These are phyloP conservation scores for Entelexis sorbosivorans DNA, from an alignment of 1,139 yeast species.

Conservation along the genomic window DNA sequence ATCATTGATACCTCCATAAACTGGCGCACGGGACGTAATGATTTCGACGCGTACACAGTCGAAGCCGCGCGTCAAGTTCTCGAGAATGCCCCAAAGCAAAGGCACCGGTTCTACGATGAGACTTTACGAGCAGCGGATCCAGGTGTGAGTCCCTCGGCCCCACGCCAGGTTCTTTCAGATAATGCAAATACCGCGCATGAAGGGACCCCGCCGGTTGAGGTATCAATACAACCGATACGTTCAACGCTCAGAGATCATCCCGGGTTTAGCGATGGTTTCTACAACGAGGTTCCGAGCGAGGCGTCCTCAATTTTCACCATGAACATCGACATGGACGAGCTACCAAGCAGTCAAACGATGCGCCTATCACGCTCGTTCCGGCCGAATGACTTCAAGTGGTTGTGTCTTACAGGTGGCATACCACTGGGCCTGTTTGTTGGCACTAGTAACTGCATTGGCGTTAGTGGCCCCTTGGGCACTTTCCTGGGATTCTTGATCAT, in stretches of 20 bases:
- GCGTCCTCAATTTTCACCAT: conserved; percentile 23
- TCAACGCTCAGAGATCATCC: not conserved
- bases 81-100: conserved; percentile 23
- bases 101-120: conserved; percentile 7
- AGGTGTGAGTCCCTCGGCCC: not conserved
- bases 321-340: conserved; percentile 24
- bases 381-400: conserved; percentile 14
- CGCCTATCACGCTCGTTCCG: conserved; percentile 10
- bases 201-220: not conserved
- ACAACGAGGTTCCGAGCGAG: conserved; percentile 19
- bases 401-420: conserved; percentile 56
- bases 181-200: not conserved
- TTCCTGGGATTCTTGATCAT: conserved; percentile 57
- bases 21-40: conserved; percentile 24
- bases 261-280: conserved; percentile 9
- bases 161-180: not conserved
- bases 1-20: conserved; percentile 15
- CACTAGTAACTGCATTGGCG: conserved; percentile 66
- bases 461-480: conserved; percentile 77
- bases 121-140: not conserved
- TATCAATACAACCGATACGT: not conserved
- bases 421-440: conserved; percentile 74
- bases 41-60: conserved; percentile 34
- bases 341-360: conserved; percentile 9
- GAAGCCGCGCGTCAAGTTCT: conserved; percentile 32